These are phyloP conservation scores for Trypanosoma avium DNA, from an alignment of 208 protist species.

Conservation along the genomic window DNA sequence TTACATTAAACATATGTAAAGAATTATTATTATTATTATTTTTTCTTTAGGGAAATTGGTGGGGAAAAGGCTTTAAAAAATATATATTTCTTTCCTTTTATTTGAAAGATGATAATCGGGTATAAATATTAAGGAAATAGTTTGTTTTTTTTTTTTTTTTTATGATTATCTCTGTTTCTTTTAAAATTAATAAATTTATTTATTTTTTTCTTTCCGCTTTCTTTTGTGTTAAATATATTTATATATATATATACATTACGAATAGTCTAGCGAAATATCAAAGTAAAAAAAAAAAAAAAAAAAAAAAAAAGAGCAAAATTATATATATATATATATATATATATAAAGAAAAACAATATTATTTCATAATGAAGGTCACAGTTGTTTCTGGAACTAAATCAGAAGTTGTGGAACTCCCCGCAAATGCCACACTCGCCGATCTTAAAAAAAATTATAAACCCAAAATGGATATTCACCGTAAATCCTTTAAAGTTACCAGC, in stretches of 20 bases:
- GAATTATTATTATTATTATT: not conserved
- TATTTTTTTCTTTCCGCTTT: not conserved
- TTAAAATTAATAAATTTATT: not conserved
- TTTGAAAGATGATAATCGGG: too few species aligned
- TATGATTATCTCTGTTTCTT: not conserved
- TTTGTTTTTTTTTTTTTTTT: not conserved
- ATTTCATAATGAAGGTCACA: constrained; percentile 64
- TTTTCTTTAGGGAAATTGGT: not conserved
- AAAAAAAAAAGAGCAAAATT: not conserved
- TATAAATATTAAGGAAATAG: too few species aligned
- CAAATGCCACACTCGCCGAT: constrained; percentile 62
- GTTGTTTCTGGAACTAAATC: constrained; percentile 48
- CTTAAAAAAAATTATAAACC: constrained; percentile 70
- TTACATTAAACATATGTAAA: not conserved
- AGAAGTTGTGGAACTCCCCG: constrained; percentile 58
- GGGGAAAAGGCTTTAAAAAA: not conserved
- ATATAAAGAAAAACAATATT: not conserved
- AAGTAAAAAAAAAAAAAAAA: not conserved
- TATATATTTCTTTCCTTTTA: too few species aligned
- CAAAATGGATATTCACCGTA: constrained; percentile 56
- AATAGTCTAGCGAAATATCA: too few species aligned
- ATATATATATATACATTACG: not conserved
- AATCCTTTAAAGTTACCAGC: constrained; percentile 67
- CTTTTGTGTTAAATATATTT: not conserved
- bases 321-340: not conserved